Evolutionary conservation across 306 rosid genomes (phyloP).

Genomic region (cucumber (Cucumis sativus)): DNA sequence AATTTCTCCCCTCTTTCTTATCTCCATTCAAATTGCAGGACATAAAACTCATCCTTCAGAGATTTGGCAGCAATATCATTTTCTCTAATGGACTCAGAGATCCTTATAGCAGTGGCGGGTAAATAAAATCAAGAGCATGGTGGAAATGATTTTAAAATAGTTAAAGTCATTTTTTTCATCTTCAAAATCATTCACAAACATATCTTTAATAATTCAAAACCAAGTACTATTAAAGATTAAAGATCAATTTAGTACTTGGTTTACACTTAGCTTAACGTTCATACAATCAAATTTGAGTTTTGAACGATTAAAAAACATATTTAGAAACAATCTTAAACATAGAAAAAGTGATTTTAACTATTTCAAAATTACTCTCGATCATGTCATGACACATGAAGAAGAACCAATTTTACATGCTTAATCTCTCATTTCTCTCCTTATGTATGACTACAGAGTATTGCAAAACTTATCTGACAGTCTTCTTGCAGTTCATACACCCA

Average conservation of each 20-base stretch:
- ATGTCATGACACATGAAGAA: not conserved
- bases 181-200: not conserved
- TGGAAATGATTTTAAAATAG: not conserved
- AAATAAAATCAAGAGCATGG: not conserved
- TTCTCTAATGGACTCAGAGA: conserved; percentile 65
- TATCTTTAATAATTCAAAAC: not conserved
- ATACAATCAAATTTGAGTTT: too few relatives aligned
- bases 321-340: too few relatives aligned
- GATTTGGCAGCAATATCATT: conserved; percentile 55
- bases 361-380: not conserved
- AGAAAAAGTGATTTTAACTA: too few relatives aligned
- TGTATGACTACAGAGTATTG: not conserved
- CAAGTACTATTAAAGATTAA: too few relatives aligned
- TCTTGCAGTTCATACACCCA: conserved; percentile 4
- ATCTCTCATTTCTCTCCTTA: not conserved
- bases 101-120: conserved; percentile 62
- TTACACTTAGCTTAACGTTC: too few relatives aligned
- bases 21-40: conserved; percentile 21
- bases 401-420: not conserved
- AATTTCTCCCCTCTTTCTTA: not conserved
- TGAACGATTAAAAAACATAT: too few relatives aligned
- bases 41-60: conserved; percentile 34
- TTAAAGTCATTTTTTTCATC: too few relatives aligned
- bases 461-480: not conserved
- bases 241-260: not conserved